These are phyloP conservation scores for Tuber aestivum DNA, from an alignment of 495 filamentous ascomycete genomes.

Conservation along the genomic window DNA sequence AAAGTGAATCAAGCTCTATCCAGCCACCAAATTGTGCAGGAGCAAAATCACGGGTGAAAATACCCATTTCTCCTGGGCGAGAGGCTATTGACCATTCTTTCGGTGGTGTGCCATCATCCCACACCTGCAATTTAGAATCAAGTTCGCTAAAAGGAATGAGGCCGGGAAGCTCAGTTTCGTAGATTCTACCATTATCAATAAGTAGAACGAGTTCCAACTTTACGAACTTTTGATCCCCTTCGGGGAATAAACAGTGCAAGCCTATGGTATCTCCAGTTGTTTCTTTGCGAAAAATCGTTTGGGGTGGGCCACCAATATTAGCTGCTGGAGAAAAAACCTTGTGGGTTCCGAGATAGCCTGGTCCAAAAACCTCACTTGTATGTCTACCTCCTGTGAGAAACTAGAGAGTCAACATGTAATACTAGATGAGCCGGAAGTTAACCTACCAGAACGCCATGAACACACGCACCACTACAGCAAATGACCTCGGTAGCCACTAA, in stretches of 20 bases:
- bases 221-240: no score
- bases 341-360: conserved; percentile 38
- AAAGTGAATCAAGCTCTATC: conserved; percentile 22
- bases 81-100: no score
- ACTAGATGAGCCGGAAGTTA: conserved; percentile 7
- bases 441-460: conserved; percentile 39
- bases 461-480: conserved; percentile 34
- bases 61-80: conserved; percentile 29
- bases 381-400: conserved; percentile 35
- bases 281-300: conserved; percentile 30
- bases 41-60: conserved; percentile 18
- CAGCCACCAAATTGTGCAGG: conserved; percentile 30
- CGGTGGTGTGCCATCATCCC: no score
- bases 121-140: no score
- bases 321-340: conserved; percentile 38
- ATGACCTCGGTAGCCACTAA: conserved; percentile 38
- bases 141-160: conserved; percentile 40
- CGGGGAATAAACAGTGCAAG: no score
- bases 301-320: conserved; percentile 18
- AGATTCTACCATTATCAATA: conserved; percentile 12
- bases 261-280: conserved; percentile 22
- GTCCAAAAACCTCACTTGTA: conserved; percentile 37
- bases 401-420: conserved; percentile 16
- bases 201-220: no score
- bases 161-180: conserved; percentile 10